Evolutionary conservation across 805 yeast species (phyloP).

Genomic region (Brettanomyces naardenensis): DNA sequence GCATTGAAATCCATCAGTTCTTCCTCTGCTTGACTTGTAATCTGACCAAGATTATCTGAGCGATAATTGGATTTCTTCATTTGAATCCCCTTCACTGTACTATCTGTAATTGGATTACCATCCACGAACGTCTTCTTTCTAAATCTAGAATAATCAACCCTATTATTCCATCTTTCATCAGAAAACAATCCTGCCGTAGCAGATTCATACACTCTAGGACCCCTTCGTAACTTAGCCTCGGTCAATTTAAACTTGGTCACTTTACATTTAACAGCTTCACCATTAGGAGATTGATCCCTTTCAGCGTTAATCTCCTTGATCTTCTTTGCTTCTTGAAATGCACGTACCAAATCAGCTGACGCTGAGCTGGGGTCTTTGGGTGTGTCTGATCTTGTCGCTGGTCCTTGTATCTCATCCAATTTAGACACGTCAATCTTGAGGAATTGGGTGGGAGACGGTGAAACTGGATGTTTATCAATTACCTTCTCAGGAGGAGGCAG

Average conservation of each 20-base stretch:
- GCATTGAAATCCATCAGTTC: conserved; percentile 3
- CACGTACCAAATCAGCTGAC: conserved; percentile 3
- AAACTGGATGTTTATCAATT: no score
- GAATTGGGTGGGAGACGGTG: no score
- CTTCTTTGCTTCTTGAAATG: conserved; percentile 12
- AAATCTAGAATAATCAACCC: conserved; percentile 13
- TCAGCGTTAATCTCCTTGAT: conserved; percentile 2
- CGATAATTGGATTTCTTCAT: conserved; percentile 11
- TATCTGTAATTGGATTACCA: conserved; percentile 14
- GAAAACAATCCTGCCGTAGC: not conserved
- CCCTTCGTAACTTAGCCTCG: not conserved
- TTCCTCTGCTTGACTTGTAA: not conserved
- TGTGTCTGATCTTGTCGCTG: not conserved
- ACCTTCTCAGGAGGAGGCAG: not conserved
- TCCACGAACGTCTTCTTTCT: conserved; percentile 6
- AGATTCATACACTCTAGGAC: conserved; percentile 2
- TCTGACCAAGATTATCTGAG: conserved; percentile 5
- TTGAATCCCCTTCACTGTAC: conserved; percentile 13
- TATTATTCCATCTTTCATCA: conserved; percentile 12
- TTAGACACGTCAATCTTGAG: conserved; percentile 1
- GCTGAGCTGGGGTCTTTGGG: not conserved
- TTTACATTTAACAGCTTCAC: conserved; percentile 1
- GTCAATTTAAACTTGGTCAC: conserved; percentile 9
- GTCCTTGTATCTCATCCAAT: not conserved
- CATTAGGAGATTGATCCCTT: conserved; percentile 4